These are phyloP conservation scores for Novymonas esmeraldas DNA, from an alignment of 208 protist species.

Conservation along the genomic window DNA sequence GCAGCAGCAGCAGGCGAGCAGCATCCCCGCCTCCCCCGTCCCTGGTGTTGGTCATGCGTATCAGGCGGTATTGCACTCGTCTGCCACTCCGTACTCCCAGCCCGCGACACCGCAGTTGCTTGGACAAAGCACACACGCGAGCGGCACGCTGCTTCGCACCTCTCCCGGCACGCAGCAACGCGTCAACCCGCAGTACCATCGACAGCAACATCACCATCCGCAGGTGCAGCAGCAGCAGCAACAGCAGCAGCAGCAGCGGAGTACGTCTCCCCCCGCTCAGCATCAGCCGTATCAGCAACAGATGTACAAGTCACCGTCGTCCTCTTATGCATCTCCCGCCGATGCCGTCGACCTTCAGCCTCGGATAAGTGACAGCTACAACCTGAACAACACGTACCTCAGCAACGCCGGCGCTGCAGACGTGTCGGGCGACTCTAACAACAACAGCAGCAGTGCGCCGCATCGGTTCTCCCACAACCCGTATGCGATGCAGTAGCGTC, in stretches of 20 bases:
- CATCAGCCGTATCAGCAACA: constrained; percentile 17
- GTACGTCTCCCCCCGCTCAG: no score
- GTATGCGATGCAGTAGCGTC: constrained; percentile 31
- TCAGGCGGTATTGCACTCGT: background rate
- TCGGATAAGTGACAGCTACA: constrained; percentile 16
- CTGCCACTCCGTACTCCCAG: background rate
- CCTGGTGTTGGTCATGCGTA: background rate
- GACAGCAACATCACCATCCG: no score
- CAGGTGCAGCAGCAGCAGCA: constrained; percentile 14
- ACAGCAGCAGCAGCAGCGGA: constrained; percentile 18
- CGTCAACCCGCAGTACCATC: constrained; percentile 18
- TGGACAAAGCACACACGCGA: constrained; percentile 10
- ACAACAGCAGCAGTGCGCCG: constrained; percentile 9
- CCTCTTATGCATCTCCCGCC: background rate
- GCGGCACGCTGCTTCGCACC: constrained; percentile 16
- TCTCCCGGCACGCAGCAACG: constrained; percentile 12
- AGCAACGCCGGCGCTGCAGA: background rate
- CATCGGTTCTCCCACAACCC: constrained; percentile 40
- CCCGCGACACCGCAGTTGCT: background rate
- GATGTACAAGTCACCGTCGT: background rate
- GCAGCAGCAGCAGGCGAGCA: background rate
- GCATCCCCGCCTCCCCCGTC: background rate
- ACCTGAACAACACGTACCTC: background rate
- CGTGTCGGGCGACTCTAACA: constrained; percentile 2
- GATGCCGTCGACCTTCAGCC: background rate